Conservation (phyloP, 192 early-diverging fungal genomes). For the Obelidium mucronatum region DNA sequence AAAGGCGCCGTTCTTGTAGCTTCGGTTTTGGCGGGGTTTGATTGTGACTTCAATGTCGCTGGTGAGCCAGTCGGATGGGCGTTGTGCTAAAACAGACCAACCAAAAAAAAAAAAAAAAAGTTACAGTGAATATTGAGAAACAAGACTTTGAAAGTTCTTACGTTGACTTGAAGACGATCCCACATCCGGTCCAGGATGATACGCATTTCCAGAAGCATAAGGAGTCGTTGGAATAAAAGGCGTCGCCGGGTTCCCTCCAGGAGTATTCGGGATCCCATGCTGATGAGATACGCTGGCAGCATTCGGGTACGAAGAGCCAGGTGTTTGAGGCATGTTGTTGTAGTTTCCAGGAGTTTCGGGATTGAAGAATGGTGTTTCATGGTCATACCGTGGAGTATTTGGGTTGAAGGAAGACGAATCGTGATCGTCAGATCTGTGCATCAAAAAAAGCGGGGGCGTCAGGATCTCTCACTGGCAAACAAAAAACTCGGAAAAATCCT, state of each 20-base stretch:
- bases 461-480: neutral
- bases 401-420: slow-evolving; percentile 37
- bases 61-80: slow-evolving; percentile 33
- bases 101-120: neutral
- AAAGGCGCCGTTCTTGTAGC: slow-evolving; percentile 26
- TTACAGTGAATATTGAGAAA: neutral
- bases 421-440: slow-evolving; percentile 16
- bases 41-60: slow-evolving; percentile 42
- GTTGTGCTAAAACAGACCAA: slow-evolving; percentile 13
- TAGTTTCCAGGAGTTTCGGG: slow-evolving; percentile 37
- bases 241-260: slow-evolving; percentile 34
- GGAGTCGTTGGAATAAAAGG: slow-evolving; percentile 44
- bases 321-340: slow-evolving; percentile 33
- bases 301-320: slow-evolving; percentile 41
- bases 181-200: neutral
- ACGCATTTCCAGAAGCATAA: slow-evolving; percentile 20
- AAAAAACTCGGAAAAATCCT: slow-evolving; percentile 6
- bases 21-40: neutral
- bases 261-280: slow-evolving; percentile 2
- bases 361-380: slow-evolving; percentile 34
- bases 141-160: neutral
- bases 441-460: neutral
- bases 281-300: slow-evolving; percentile 18
- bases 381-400: slow-evolving; percentile 31
- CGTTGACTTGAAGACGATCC: neutral